Evolutionary conservation across 441 rosid species (phyloP).

Genomic region (Populus hybrid): DNA sequence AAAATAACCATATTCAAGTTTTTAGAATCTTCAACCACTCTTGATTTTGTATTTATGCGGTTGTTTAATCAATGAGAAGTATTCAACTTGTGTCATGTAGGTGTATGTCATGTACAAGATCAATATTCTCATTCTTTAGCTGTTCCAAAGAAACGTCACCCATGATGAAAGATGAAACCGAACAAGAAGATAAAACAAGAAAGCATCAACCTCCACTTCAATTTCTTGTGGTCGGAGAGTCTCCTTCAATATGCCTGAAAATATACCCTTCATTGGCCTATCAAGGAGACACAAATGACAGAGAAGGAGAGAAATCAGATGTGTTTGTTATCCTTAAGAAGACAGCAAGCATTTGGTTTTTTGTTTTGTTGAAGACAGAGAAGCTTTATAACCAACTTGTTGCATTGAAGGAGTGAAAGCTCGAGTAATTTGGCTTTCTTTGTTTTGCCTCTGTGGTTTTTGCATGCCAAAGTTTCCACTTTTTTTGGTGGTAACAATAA

Average conservation of each 20-base stretch:
- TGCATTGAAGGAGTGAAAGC: conserved; percentile 3
- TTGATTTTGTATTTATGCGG: too few relatives aligned
- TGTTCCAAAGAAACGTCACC: conserved; percentile 58
- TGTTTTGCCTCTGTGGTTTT: conserved; percentile 30
- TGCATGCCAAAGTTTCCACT: conserved; percentile 18
- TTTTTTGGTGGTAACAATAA: not conserved
- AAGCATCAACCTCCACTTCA: not conserved
- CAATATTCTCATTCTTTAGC: conserved; percentile 68
- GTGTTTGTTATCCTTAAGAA: conserved; percentile 3
- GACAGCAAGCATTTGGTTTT: conserved; percentile 7
- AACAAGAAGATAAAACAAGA: not conserved
- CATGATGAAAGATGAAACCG: conserved; percentile 27
- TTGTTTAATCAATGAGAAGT: too few relatives aligned
- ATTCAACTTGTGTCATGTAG: too few relatives aligned
- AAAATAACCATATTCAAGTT: too few relatives aligned
- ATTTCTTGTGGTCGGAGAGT: too few relatives aligned
- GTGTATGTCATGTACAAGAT: conserved; percentile 40
- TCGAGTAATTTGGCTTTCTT: conserved; percentile 16
- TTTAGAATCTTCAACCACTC: too few relatives aligned
- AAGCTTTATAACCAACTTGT: conserved; percentile 18
- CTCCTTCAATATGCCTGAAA: conserved; percentile 22
- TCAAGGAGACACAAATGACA: conserved; percentile 16
- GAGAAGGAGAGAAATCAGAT: not conserved
- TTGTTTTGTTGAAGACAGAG: not conserved
- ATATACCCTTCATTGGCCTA: conserved; percentile 9